Conservation (phyloP, 1,284 basidiomycete genomes). For the Rhodotorula sp. region DNA sequence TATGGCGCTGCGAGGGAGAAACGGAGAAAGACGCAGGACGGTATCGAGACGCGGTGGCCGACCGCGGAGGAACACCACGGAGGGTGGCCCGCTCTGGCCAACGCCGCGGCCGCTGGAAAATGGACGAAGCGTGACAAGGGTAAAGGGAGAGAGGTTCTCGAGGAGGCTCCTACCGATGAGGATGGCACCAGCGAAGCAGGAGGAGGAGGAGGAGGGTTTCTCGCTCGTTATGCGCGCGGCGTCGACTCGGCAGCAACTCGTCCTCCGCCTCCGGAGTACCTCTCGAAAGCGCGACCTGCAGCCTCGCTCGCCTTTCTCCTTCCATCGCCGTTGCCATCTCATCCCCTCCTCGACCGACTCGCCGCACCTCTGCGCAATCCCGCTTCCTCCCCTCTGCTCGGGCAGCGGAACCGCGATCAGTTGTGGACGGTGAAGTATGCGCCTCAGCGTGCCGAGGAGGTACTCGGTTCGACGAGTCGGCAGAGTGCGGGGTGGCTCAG, state of each 20-base stretch:
- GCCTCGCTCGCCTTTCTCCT: constrained; percentile 1
- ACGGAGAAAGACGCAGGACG: constrained; percentile 15
- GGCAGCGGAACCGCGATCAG: neutral
- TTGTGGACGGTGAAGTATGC: constrained; percentile 74
- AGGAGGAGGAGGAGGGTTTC: neutral
- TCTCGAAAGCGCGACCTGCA: neutral
- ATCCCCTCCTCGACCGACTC: constrained; percentile 32
- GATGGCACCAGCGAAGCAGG: neutral
- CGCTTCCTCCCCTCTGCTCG: neutral
- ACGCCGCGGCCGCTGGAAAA: neutral
- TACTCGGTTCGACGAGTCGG: constrained; percentile 70
- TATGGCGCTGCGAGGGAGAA: constrained; percentile 8
- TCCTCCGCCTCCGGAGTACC: neutral
- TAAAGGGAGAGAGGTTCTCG: constrained; percentile 1
- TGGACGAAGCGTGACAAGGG: neutral
- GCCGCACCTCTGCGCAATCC: constrained; percentile 10
- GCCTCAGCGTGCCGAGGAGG: constrained; percentile 67
- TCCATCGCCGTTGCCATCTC: neutral
- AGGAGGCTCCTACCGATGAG: neutral
- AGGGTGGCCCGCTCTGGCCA: neutral
- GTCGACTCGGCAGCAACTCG: neutral
- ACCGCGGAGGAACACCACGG: constrained; percentile 29
- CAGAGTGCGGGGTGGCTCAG: constrained; percentile 68
- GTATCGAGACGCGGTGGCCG: constrained; percentile 26
- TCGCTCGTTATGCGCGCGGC: neutral